Conservation (phyloP, 495 filamentous ascomycete species). For the Oidiodendron maius region DNA sequence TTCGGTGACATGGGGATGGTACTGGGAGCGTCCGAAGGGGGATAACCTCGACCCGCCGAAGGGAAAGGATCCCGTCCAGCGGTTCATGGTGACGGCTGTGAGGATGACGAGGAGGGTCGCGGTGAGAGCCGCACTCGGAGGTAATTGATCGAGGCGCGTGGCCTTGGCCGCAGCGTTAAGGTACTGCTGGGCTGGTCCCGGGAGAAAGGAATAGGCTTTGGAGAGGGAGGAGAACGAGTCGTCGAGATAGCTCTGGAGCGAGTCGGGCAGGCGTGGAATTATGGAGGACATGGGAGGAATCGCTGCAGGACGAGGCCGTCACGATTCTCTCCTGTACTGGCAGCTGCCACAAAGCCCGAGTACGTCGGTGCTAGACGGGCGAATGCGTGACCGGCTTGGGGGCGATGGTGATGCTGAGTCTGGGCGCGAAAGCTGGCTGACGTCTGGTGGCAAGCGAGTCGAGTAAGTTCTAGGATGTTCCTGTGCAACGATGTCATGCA, state of each 20-base stretch:
- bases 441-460: no score
- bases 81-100: constrained; percentile 22
- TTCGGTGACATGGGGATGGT: constrained; percentile 60
- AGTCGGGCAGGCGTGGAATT: constrained; percentile 35
- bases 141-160: constrained; percentile 19
- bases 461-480: no score
- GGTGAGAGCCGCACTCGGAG: constrained; percentile 12
- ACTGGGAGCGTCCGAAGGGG: constrained; percentile 34
- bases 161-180: constrained; percentile 51
- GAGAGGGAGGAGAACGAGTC: constrained; percentile 33
- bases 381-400: no score
- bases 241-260: constrained; percentile 42
- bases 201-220: constrained; percentile 21
- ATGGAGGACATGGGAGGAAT: constrained; percentile 39
- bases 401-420: no score
- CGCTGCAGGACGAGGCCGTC: no score
- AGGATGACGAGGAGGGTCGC: constrained; percentile 12
- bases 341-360: no score
- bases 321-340: no score
- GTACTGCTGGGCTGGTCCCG: constrained; percentile 25
- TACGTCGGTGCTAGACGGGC: no score
- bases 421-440: no score
- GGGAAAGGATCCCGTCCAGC: constrained; percentile 19
- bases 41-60: constrained; percentile 32
- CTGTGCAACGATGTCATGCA: no score